These are phyloP conservation scores for Penicillium sp. DNA, from an alignment of 2,329 filamentous ascomycete species.

Conservation along the genomic window DNA sequence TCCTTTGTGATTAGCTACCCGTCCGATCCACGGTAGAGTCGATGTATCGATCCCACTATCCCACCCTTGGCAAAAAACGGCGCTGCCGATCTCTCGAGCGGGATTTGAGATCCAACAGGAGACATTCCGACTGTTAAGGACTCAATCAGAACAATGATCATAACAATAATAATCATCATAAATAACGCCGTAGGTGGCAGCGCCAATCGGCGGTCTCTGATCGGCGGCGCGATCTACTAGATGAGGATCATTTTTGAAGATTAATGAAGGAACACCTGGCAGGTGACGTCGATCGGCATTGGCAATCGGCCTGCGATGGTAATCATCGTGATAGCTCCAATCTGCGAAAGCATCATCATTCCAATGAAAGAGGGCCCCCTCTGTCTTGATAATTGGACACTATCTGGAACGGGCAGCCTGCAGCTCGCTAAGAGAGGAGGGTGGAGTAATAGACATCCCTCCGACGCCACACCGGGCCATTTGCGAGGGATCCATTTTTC, in stretches of 20 bases:
- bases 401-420: constrained; percentile 23
- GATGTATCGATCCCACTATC: not conserved
- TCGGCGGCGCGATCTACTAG: not conserved
- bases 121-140: not conserved
- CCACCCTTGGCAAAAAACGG: constrained; percentile 1
- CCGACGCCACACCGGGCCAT: constrained; percentile 18
- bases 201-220: not conserved
- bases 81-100: not conserved
- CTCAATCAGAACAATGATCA: not conserved
- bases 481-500: constrained; percentile 22
- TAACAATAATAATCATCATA: too few species aligned
- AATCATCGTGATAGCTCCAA: not conserved
- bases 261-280: not conserved
- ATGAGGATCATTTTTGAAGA: not conserved
- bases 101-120: constrained; percentile 1
- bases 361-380: not conserved
- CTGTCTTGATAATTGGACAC: not conserved
- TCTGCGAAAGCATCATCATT: not conserved
- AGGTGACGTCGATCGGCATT: not conserved
- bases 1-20: not conserved
- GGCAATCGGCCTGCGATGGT: not conserved
- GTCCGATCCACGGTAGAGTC: constrained; percentile 2
- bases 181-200: not conserved
- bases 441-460: constrained; percentile 15
- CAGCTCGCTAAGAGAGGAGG: constrained; percentile 21